Conservation (phyloP, 2,329 filamentous ascomycete genomes). For the Colletotrichum lini region DNA sequence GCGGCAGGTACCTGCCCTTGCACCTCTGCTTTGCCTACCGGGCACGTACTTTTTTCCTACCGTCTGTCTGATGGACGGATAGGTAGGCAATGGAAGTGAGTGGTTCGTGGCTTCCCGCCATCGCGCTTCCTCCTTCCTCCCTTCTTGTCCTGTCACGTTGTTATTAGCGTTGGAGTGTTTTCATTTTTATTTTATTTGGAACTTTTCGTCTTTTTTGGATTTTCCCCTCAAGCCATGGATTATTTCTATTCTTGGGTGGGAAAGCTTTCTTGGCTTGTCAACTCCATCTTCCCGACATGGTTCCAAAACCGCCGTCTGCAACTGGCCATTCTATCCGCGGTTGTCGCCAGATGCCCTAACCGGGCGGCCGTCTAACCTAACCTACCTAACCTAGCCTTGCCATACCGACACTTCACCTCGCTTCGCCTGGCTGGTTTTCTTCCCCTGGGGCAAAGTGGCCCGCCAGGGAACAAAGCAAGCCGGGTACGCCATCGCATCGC, state of each 20-base stretch:
- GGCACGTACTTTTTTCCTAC: conserved; percentile 2
- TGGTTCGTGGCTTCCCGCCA: conserved; percentile 5
- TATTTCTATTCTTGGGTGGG: too few species aligned
- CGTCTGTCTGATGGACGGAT: neutral
- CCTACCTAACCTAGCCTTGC: too few species aligned
- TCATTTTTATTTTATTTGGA: too few species aligned
- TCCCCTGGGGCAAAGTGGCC: neutral
- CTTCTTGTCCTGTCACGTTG: neutral
- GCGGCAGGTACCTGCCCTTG: conserved; percentile 4
- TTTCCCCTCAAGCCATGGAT: too few species aligned
- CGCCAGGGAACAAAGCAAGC: neutral
- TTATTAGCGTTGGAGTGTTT: neutral
- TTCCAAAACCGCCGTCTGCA: too few species aligned
- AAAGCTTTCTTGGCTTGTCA: neutral
- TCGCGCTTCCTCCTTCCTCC: neutral
- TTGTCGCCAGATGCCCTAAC: neutral
- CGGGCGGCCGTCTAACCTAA: too few species aligned
- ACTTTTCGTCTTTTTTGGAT: too few species aligned
- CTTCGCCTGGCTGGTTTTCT: neutral
- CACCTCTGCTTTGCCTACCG: neutral
- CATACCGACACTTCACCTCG: conserved; percentile 4
- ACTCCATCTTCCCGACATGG: too few species aligned
- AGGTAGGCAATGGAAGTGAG: neutral
- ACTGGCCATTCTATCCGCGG: neutral
- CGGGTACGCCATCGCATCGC: conserved; percentile 2